Base-by-base conservation (phyloP, 2,329 filamentous ascomycete genomes). In the Albifimbria verrucaria region DNA sequence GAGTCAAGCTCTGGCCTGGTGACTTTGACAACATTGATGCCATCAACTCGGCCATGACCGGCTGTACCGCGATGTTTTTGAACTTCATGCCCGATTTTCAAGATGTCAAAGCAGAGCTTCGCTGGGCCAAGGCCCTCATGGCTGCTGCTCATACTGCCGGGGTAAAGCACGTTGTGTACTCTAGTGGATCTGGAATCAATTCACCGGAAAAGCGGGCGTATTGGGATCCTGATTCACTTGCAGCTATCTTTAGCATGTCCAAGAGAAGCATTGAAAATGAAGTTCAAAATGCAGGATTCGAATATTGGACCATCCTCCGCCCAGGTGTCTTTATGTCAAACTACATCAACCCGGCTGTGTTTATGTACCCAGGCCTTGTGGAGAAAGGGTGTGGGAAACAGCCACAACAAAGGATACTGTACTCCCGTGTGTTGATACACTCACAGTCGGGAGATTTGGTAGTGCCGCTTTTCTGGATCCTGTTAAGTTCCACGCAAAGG, bases 321-420 rank as follows among this genome's bases (percentile, higher is more conserved):
- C 77, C 77, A 0, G 76, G 73, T 1, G 73, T 70, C 58, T 82
- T 83, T 67, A 78, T 79, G 73, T 68, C 71, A 20, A 82, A 83
- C 58, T 76, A 75, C 55, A 47, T 80, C 4, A 52, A 63, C 4
- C 77, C 77, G 3, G 64, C 72, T 11, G 70, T 72, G 2, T 50
- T 49, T 9, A 67, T 73, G 64, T 77, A 74, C 53, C 66, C 69
- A 0, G 72, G 68, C 0, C 62, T 80, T 7, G 59, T 65, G 2
- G 65, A 69, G 6, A 64, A 65, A 3, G 73, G 74, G 62, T 68
- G 21, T 75, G 74, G 55, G 63, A 62, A 0, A 72, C 69, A 2
- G 71, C 74, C 0, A 58, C 74, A 21, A 58, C 57, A 0, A 59
- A 63, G 0, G 67, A 70, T n/a, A 72, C 68, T 0, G 12, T 62